Base-by-base conservation (phyloP, 345 rosid genomes). In the Excoecaria agallocha region DNA sequence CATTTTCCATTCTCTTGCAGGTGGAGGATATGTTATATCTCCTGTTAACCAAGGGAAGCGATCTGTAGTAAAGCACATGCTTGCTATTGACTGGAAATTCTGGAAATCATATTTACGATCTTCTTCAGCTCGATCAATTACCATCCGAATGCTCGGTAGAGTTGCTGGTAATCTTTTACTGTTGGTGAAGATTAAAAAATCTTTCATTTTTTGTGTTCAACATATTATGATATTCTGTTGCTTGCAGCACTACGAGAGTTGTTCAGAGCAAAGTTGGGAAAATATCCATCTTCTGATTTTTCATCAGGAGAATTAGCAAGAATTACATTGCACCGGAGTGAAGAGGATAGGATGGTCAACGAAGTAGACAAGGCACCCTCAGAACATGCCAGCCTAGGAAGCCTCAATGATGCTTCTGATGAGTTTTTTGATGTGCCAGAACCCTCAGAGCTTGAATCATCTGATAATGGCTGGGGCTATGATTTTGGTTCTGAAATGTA, bases 361-460 rank as follows among this genome's bases (percentile, higher is more conserved):
- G 97, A 84, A 79, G 78, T 72, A 62, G 97, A 88, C 54, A 90
- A 79, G 63, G 68, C 84, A 41, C 84, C 86, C 66, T 90, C 94
- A 51, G 94, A 90, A 71, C 91, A 84, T 78, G 89, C 94, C 52
- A 90, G 94, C 84, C 89, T 94, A 54, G 89, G 83, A 8, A 89
- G 90, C 82, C 84, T 92, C 71, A 89, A 86, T 73, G 96, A 93
- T 81, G 90, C 87, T 54, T 83, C 86, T 37, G 98, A 94, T 83
- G 97, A 94, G 82, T 94, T 94, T 76, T 94, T 90, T 80, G 98
- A 94, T 73, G 94, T 94, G 75, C 96, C 87, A 20, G 98, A 94
- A 78, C 91, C 98, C 11, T 84, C 87, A 25, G 89, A 90, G 61
- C 66, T 75, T 78, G 93, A 90, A 74, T 83, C 77, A 68, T 75